Conservation (phyloP, 768 basidiomycete genomes). For the Cystofilobasidium capitatum region DNA sequence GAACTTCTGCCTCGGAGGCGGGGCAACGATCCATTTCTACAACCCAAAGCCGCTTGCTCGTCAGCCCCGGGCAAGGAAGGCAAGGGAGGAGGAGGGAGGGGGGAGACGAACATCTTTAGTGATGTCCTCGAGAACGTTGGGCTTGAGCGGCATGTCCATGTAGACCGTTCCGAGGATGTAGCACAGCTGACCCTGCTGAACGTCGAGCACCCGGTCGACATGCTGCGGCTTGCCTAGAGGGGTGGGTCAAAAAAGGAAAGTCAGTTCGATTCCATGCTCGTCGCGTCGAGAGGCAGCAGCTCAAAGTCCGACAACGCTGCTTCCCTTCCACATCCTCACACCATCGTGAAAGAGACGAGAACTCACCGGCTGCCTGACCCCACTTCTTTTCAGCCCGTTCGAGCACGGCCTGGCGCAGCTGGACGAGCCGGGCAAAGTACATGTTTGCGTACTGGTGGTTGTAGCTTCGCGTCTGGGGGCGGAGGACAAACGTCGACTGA, state of each 20-base stretch:
- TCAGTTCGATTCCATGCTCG: background rate
- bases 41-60: background rate
- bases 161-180: slow-evolving; percentile 92
- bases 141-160: slow-evolving; percentile 98
- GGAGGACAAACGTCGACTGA: slow-evolving; percentile 10
- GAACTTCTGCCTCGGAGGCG: slow-evolving; percentile 64
- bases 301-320: background rate
- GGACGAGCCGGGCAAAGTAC: slow-evolving; percentile 54
- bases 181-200: slow-evolving; percentile 71
- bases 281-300: slow-evolving; percentile 21
- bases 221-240: slow-evolving; percentile 54
- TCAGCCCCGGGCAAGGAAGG: background rate
- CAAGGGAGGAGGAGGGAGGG: background rate
- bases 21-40: slow-evolving; percentile 81
- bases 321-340: slow-evolving; percentile 28
- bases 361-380: slow-evolving; percentile 43
- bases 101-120: slow-evolving; percentile 67
- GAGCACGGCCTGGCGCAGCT: slow-evolving; percentile 47
- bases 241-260: background rate
- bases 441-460: slow-evolving; percentile 54
- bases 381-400: slow-evolving; percentile 48
- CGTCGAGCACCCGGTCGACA: slow-evolving; percentile 76
- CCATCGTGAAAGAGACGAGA: background rate
- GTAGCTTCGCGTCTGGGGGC: slow-evolving; percentile 9
- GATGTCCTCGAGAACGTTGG: slow-evolving; percentile 92